phyloP scores from a whole-genome alignment of 306 rosid genomes.

The Fragaria ananassa region DNA sequence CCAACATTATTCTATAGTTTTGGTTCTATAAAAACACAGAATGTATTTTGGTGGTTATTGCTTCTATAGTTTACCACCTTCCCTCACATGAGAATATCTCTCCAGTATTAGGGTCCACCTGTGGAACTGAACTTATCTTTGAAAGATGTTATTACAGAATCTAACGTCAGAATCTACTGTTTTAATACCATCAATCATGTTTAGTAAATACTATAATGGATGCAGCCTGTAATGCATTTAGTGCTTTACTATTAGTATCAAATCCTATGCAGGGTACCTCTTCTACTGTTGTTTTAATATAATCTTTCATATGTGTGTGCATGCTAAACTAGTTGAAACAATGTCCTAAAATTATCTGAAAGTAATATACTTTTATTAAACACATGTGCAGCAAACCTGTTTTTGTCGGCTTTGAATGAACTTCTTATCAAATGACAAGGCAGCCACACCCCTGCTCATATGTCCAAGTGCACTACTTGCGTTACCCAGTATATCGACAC shows the following conservation, averaged over 20 bases:
- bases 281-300: neutral
- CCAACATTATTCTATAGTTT: neutral
- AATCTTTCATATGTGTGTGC: neutral
- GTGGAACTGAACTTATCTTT: neutral
- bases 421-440: constrained; percentile 95
- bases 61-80: neutral
- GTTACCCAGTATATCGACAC: constrained; percentile 97
- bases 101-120: neutral
- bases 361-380: neutral
- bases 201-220: neutral
- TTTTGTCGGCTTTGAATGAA: constrained; percentile 92
- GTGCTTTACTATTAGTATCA: neutral
- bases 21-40: neutral
- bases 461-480: constrained; percentile 99
- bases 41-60: neutral
- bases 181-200: neutral
- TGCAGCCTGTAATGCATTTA: neutral
- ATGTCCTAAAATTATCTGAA: neutral
- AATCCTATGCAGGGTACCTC: neutral
- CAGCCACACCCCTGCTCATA: constrained; percentile 99
- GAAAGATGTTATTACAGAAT: neutral
- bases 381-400: constrained; percentile 57
- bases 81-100: neutral
- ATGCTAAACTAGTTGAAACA: neutral
- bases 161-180: neutral